Percentiles rank a stretch among this genome's conserved stretches.
phyloP scores from a whole-genome alignment of 495 filamentous ascomycete species.

The Penicillium cinerascens region DNA sequence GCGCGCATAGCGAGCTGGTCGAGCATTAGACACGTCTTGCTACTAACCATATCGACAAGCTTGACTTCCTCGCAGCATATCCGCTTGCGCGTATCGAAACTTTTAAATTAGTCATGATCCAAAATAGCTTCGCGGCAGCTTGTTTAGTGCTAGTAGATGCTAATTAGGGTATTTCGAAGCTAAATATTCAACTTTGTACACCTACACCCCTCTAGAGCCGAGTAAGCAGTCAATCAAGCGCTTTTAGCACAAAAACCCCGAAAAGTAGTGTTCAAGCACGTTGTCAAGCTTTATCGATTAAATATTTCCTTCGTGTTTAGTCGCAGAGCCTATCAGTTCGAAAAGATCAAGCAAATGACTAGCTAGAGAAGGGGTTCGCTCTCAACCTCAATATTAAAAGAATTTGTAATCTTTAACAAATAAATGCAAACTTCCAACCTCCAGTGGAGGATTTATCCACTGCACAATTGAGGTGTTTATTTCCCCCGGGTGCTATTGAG shows the following conservation, averaged over 20 bases:
- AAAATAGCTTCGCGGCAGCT: conserved; percentile 11
- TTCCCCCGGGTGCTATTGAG: too few relatives aligned
- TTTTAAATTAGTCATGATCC: conserved; percentile 8
- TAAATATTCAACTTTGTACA: conserved; percentile 6
- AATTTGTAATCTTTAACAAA: too few relatives aligned
- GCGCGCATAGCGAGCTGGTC: too few relatives aligned
- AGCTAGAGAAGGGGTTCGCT: conserved; percentile 1
- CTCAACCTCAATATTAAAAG: too few relatives aligned
- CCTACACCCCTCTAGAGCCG: neutral
- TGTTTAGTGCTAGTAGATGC: conserved; percentile 5
- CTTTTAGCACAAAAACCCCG: neutral
- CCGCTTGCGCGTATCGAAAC: neutral
- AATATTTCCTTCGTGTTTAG: neutral
- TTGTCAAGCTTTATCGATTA: neutral
- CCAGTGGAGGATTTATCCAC: too few relatives aligned
- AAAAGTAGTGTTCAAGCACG: neutral
- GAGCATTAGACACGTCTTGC: too few relatives aligned
- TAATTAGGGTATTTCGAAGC: conserved; percentile 3
- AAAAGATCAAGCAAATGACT: neutral
- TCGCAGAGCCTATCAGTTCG: neutral
- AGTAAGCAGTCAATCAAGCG: neutral
- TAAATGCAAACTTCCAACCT: too few relatives aligned
- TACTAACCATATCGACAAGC: too few relatives aligned
- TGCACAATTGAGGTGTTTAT: too few relatives aligned
- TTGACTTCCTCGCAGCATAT: too few relatives aligned